Conservation (phyloP, 2,329 filamentous ascomycete species). For the Mariannaea elegans region DNA sequence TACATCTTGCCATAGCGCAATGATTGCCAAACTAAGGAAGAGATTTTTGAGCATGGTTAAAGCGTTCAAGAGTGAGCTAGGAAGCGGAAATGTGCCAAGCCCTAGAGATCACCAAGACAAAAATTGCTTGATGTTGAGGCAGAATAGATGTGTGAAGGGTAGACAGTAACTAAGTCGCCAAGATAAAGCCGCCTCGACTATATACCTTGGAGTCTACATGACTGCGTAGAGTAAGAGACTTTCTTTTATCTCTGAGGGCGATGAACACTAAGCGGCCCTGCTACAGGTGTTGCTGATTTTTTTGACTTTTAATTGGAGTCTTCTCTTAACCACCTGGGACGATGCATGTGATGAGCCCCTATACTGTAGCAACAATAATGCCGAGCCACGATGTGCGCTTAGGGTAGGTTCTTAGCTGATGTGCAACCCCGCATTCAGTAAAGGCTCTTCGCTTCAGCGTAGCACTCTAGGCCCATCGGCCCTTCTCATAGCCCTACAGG, state of each 20-base stretch:
- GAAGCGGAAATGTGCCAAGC: too few relatives aligned
- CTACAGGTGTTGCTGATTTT: too few relatives aligned
- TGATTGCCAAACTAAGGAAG: conserved; percentile 9
- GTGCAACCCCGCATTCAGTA: neutral
- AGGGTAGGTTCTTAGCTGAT: neutral
- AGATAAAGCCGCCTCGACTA: neutral
- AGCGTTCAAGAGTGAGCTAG: neutral
- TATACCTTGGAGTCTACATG: neutral
- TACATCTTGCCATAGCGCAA: conserved; percentile 5
- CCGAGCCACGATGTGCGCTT: neutral
- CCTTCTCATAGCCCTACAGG: neutral
- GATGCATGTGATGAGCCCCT: neutral
- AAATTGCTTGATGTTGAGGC: neutral
- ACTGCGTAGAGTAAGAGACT: neutral
- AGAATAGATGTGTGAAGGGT: too few relatives aligned
- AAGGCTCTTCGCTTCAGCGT: neutral
- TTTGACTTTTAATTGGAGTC: too few relatives aligned
- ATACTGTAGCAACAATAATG: neutral
- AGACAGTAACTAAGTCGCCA: neutral
- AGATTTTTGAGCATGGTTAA: conserved; percentile 19
- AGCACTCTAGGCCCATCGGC: neutral
- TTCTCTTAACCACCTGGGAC: too few relatives aligned
- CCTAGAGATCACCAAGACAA: too few relatives aligned
- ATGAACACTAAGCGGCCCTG: too few relatives aligned
- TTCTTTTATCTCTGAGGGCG: neutral